Base-by-base conservation (phyloP, 2,329 filamentous ascomycete species). In the Cercospora sp. region DNA sequence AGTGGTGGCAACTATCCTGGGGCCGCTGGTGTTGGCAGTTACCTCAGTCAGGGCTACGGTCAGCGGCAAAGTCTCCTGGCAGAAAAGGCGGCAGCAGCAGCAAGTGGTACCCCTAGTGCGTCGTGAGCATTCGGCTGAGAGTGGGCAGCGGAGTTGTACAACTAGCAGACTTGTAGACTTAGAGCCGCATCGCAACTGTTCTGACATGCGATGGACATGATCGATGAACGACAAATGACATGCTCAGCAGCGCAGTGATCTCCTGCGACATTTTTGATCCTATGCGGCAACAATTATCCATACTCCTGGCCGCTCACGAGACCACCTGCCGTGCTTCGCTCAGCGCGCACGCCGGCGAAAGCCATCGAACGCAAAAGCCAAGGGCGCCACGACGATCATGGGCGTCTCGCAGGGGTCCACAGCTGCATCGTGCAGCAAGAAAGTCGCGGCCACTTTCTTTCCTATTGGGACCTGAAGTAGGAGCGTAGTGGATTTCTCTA, bases 1-100 rank as follows among this genome's bases (percentile, higher is more conserved):
- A 75, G 72, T 69, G 77, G 77, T 32, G 76, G 76, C 3, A 78
- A 78, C 55, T 78, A 78, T 69, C 75, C 76, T n/a, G 76, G 76
- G 13, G 76, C 76, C 9, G 66, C 72, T 13, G 76, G 76, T 4
- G 73, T 73, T 3, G 76, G 76, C 12, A 76, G 73, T 63, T 77
- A 70, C 55, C 65, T 78, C 21, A 76, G 74, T 51, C 66, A 65
- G 21, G 76, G 70, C n/a, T 72, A 72, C 49, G 70, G 70, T 13
- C 70, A 72, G 57, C 65, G 68, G 4, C 62, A 64, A 24, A 64
- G 62, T 43, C 26, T 64, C 28, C 13, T 64, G 30, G 62, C 62
- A 43, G 62, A 58, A 30, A 64, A 64, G 34, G 62, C 62, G 21
- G 51, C 62, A 30, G 37, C 59, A 28, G 59, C 59, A 28, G 59